Base-by-base conservation (phyloP, 2,329 filamentous ascomycete species). In the Fusarium sororula region DNA sequence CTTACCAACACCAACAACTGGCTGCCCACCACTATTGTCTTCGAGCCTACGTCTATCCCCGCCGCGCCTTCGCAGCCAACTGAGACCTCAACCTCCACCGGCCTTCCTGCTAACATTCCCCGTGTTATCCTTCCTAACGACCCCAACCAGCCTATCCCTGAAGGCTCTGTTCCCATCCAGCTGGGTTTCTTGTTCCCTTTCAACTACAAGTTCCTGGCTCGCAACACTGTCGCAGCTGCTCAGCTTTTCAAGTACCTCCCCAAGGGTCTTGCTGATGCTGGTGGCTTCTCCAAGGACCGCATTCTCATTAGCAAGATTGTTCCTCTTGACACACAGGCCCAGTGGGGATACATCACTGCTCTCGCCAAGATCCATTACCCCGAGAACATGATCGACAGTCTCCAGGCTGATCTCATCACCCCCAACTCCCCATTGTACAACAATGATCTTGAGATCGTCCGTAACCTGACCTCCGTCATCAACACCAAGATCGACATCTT, bases 161-260 rank as follows among this genome's bases (percentile, higher is more conserved):
- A 86, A 7, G 93, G 93, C 75, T 90, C 89, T 2, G 90, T 90
- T 8, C 83, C 93, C 76, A 92, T 98, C 75, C 94, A 98, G 80
- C 88, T 98, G 72, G 96, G 93, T 39, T 98, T 98, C 87, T 85
- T 90, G 59, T 92, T 91, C 79, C 89, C 90, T 3, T 88, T 97
- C 76, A 96, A 97, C 84, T 99, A 96, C 82, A 85, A 89, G 14
- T 98, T 97, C 80, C 93, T 98, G 35, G 91, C 92, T 17, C 86
- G 85, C 28, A 90, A 92, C 71, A 87, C 90, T 20, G 87, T 92
- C 73, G 93, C 95, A 24, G 93, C 94, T 10, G 90, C 90, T 44
- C 96, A 98, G 83, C 94, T 99, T 78, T 97, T 98, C 85, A 84
- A 89, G 60, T 93, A 90, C 74, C 85, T 98, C 8, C 95, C 95